phyloP scores from a whole-genome alignment of 768 basidiomycete species.

The Hydnomerulius pinastri region DNA sequence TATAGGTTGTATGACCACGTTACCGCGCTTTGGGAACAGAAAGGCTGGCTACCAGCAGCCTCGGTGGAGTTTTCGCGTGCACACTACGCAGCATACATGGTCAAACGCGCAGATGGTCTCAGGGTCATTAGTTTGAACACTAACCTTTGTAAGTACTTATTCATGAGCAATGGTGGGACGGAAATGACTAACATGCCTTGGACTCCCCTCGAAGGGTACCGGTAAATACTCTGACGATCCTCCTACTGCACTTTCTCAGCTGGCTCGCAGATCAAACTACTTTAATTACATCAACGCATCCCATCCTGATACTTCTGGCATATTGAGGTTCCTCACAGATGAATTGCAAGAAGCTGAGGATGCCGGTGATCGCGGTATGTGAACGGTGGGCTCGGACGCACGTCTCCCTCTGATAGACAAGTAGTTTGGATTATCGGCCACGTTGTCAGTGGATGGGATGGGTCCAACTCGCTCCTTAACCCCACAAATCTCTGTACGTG shows the following conservation, averaged over 20 bases:
- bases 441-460: slow-evolving; percentile 70
- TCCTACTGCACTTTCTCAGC: slow-evolving; percentile 3
- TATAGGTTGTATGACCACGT: slow-evolving; percentile 78
- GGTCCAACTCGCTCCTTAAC: slow-evolving; percentile 59
- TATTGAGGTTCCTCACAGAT: slow-evolving; percentile 76
- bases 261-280: slow-evolving; percentile 54
- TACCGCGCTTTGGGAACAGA: slow-evolving; percentile 67
- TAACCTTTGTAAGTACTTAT: slow-evolving; percentile 59
- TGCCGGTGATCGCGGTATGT: slow-evolving; percentile 66
- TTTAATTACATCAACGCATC: slow-evolving; percentile 81
- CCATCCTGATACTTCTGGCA: slow-evolving; percentile 67
- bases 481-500: slow-evolving; percentile 71
- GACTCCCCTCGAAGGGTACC: slow-evolving; percentile 29
- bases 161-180: not conserved
- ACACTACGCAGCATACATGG: slow-evolving; percentile 76
- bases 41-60: slow-evolving; percentile 65
- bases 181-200: not conserved
- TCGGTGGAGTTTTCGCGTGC: slow-evolving; percentile 58
- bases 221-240: slow-evolving; percentile 18
- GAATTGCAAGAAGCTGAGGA: slow-evolving; percentile 81
- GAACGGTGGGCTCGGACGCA: not conserved
- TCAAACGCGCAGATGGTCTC: slow-evolving; percentile 63
- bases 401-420: slow-evolving; percentile 10
- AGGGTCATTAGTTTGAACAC: slow-evolving; percentile 77
- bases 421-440: slow-evolving; percentile 57